A percentile compares a stretch with the other conserved stretches of the same genome.
These are phyloP conservation scores for Colletotrichum sp. DNA, from an alignment of 2,329 filamentous ascomycete genomes.

Conservation along the genomic window DNA sequence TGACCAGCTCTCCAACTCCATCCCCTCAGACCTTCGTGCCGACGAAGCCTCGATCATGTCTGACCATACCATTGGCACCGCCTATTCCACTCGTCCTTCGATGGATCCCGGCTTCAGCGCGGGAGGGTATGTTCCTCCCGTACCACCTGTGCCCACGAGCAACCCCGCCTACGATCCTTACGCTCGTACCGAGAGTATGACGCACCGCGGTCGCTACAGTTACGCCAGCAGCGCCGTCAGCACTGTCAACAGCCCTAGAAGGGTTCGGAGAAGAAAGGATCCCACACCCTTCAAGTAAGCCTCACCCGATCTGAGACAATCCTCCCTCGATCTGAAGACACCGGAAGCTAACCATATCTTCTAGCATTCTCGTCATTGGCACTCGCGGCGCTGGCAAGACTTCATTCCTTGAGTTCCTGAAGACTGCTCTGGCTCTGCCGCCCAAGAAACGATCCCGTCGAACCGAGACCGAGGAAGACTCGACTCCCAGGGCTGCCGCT, in stretches of 20 bases:
- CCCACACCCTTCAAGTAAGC: slow-evolving; percentile 98
- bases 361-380: slow-evolving; percentile 87
- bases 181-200: slow-evolving; percentile 90
- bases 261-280: slow-evolving; percentile 93
- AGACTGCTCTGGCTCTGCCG: slow-evolving; percentile 83
- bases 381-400: slow-evolving; percentile 91
- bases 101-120: slow-evolving; percentile 55
- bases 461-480: slow-evolving; percentile 59
- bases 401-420: slow-evolving; percentile 95
- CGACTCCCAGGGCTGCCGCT: slow-evolving; percentile 43
- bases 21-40: slow-evolving; percentile 60
- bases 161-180: slow-evolving; percentile 76
- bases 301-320: neutral
- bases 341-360: neutral
- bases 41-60: slow-evolving; percentile 67
- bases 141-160: slow-evolving; percentile 62
- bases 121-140: slow-evolving; percentile 45
- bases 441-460: slow-evolving; percentile 72
- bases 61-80: slow-evolving; percentile 40
- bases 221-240: slow-evolving; percentile 93
- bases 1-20: slow-evolving; percentile 50
- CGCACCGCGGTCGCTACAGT: slow-evolving; percentile 93
- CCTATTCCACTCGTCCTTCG: slow-evolving; percentile 50
- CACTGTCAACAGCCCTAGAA: slow-evolving; percentile 89
- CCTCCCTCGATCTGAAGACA: neutral